phyloP scores from a whole-genome alignment of 495 filamentous ascomycete genomes.

The Annulohypoxylon moriforme region DNA sequence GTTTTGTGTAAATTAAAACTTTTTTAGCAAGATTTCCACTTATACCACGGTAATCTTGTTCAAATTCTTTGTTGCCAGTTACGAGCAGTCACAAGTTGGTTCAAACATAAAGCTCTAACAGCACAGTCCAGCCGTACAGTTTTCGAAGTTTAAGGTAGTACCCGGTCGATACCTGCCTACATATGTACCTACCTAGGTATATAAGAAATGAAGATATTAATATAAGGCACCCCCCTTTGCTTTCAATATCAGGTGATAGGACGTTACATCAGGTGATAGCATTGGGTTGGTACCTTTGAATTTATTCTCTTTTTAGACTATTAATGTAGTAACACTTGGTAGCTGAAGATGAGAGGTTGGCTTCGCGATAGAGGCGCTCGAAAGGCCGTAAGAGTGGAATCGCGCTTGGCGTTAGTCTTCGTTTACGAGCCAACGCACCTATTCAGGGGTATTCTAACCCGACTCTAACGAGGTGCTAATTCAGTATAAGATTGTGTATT shows the following conservation, averaged over 20 bases:
- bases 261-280: not conserved
- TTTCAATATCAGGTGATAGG: not conserved
- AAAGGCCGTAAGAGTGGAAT: not conserved
- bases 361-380: not conserved
- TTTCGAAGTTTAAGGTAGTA: not conserved
- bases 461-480: not conserved
- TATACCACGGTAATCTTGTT: too few relatives aligned
- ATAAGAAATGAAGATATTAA: not conserved
- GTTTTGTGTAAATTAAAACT: too few relatives aligned
- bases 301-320: slow-evolving; percentile 17
- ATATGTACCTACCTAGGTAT: too few relatives aligned
- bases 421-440: not conserved
- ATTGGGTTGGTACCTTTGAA: not conserved
- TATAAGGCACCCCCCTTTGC: not conserved
- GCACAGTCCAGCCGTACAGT: too few relatives aligned
- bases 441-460: not conserved
- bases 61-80: too few relatives aligned
- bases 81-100: too few relatives aligned
- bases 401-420: not conserved
- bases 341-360: slow-evolving; percentile 4
- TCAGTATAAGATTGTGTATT: slow-evolving; percentile 22
- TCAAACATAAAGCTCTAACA: too few relatives aligned
- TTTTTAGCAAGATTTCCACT: too few relatives aligned
- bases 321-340: slow-evolving; percentile 18
- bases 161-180: too few relatives aligned